Conservation (phyloP, 257 asterid species). For the Przewalskia tangutica region DNA sequence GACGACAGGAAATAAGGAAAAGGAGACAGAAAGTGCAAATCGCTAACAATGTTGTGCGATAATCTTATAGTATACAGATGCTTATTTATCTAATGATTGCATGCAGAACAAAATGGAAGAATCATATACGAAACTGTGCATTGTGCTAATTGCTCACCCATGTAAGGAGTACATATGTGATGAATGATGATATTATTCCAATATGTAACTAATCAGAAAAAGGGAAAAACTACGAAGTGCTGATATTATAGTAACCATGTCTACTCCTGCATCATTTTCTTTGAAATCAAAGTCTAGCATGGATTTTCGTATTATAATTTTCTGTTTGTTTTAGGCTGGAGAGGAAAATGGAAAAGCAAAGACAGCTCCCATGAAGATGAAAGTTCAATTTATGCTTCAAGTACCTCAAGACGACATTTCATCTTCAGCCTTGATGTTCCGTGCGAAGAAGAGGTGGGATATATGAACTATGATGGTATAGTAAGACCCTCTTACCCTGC, state of each 20-base stretch:
- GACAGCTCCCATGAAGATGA: conserved; percentile 88
- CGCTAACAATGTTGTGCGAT: background rate
- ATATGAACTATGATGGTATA: conserved; percentile 18
- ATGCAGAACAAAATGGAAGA: background rate
- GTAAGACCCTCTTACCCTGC: background rate
- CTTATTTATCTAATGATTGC: background rate
- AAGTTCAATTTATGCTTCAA: conserved; percentile 88
- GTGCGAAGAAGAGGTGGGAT: conserved; percentile 94
- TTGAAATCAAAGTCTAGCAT: background rate
- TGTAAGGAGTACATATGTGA: background rate
- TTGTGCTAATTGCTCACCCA: background rate
- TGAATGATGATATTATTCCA: background rate
- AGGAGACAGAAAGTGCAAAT: background rate
- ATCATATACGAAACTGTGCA: background rate
- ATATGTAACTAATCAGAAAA: background rate
- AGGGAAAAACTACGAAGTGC: background rate
- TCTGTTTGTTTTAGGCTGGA: conserved; percentile 46
- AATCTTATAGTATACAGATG: background rate
- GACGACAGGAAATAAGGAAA: background rate
- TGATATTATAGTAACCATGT: background rate
- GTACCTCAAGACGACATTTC: conserved; percentile 80
- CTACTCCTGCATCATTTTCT: background rate
- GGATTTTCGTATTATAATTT: background rate
- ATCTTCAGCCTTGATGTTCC: conserved; percentile 71
- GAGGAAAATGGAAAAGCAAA: conserved; percentile 72